Percentiles rank a stretch among this genome's conserved stretches.
These are phyloP conservation scores for Salix viminalis DNA, from an alignment of 345 rosid genomes.

Conservation along the genomic window DNA sequence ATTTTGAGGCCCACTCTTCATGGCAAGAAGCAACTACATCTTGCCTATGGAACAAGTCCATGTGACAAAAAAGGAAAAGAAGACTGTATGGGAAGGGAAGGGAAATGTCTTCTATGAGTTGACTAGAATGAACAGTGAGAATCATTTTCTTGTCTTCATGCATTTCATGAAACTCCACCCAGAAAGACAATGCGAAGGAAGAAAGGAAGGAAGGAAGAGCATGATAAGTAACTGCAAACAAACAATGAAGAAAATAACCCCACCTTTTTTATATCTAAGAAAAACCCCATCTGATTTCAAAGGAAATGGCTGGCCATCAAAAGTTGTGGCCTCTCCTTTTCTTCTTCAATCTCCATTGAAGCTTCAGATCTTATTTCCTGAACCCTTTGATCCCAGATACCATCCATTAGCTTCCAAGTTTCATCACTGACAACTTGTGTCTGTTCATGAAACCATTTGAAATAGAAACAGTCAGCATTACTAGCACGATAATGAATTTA, in stretches of 20 bases:
- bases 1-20: too few species aligned
- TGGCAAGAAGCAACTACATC: neutral
- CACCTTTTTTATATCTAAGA: too few species aligned
- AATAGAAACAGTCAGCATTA: neutral
- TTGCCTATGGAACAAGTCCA: neutral
- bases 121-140: neutral
- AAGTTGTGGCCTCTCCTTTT: constrained; percentile 67
- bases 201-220: neutral
- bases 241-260: neutral
- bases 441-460: constrained; percentile 35
- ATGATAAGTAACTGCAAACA: neutral
- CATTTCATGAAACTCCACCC: neutral
- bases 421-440: constrained; percentile 68
- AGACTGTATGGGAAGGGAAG: neutral
- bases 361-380: constrained; percentile 65
- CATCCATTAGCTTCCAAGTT: constrained; percentile 84
- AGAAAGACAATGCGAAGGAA: too few species aligned
- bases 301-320: constrained; percentile 88
- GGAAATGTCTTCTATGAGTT: neutral
- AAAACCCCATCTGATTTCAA: constrained; percentile 15
- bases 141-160: neutral
- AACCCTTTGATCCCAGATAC: constrained; percentile 72
- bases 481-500: neutral
- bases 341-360: constrained; percentile 58
- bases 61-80: neutral